Conservation (phyloP, 2,329 filamentous ascomycete species). For the Penicillium hordei region DNA sequence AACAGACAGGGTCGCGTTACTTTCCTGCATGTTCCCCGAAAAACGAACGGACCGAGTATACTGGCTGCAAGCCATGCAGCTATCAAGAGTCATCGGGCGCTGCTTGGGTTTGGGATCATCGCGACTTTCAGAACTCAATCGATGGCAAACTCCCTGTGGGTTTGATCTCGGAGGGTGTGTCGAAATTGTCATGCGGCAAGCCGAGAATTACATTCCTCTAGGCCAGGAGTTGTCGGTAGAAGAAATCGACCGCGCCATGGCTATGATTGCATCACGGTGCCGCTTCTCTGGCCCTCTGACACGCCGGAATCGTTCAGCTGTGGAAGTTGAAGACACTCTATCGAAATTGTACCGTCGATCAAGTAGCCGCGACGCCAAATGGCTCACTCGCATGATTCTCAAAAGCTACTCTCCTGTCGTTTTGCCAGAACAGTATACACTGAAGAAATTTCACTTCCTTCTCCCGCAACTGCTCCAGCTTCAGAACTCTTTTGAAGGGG, state of each 20-base stretch:
- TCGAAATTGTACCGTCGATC: conserved; percentile 60
- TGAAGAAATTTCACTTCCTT: conserved; percentile 65
- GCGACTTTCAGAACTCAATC: conserved; percentile 61
- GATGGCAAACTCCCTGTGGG: conserved; percentile 61
- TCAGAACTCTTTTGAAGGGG: conserved; percentile 65
- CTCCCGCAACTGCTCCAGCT: conserved; percentile 70
- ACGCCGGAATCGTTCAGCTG: conserved; percentile 41
- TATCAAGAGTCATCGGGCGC: conserved; percentile 68
- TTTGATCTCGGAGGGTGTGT: conserved; percentile 72
- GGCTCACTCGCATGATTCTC: conserved; percentile 77
- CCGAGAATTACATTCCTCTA: conserved; percentile 49
- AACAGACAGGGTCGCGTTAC: conserved; percentile 61
- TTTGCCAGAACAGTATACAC: conserved; percentile 58
- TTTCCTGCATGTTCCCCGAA: conserved; percentile 76
- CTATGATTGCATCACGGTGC: conserved; percentile 65
- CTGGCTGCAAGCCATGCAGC: conserved; percentile 58
- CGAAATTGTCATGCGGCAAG: conserved; percentile 61
- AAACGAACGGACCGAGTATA: conserved; percentile 77
- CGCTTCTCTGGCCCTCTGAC: conserved; percentile 69
- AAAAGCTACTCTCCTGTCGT: conserved; percentile 71
- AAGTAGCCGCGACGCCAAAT: conserved; percentile 73
- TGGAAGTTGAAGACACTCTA: conserved; percentile 51
- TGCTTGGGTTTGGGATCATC: conserved; percentile 64
- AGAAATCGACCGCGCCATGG: conserved; percentile 67
- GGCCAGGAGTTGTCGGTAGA: conserved; percentile 62